These are phyloP conservation scores for Starmera amethionina DNA, from an alignment of 805 yeast species.

Conservation along the genomic window DNA sequence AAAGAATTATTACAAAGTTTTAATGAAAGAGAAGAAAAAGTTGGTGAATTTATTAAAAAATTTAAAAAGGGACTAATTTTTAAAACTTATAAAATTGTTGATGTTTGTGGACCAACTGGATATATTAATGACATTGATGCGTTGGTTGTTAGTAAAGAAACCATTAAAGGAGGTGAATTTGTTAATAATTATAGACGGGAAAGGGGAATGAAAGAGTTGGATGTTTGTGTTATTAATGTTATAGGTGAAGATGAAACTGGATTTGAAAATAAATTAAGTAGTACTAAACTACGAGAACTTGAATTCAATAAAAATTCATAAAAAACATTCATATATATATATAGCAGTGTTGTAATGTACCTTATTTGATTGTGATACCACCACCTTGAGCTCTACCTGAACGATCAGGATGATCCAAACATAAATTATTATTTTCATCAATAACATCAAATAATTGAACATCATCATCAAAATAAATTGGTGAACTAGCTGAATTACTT, in stretches of 20 bases:
- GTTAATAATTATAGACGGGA: slow-evolving; percentile 59
- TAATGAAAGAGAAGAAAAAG: slow-evolving; percentile 36
- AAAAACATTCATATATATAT: too few relatives aligned
- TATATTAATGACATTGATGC: slow-evolving; percentile 63
- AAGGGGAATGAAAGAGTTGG: slow-evolving; percentile 42
- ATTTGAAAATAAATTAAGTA: slow-evolving; percentile 71
- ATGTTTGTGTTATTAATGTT: slow-evolving; percentile 46
- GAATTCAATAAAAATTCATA: slow-evolving; percentile 7
- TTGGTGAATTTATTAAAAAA: slow-evolving; percentile 37
- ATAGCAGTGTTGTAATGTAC: too few relatives aligned
- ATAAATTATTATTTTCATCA: slow-evolving; percentile 44
- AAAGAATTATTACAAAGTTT: slow-evolving; percentile 54
- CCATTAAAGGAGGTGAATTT: slow-evolving; percentile 60
- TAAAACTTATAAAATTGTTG: slow-evolving; percentile 58
- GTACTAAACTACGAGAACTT: slow-evolving; percentile 61
- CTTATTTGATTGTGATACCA: slow-evolving; percentile 27
- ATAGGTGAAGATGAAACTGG: slow-evolving; percentile 50
- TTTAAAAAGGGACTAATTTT: slow-evolving; percentile 37
- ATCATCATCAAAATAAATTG: slow-evolving; percentile 40
- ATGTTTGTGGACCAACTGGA: slow-evolving; percentile 93
- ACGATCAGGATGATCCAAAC: slow-evolving; percentile 84
- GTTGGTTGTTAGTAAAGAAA: slow-evolving; percentile 73
- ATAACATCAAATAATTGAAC: slow-evolving; percentile 46
- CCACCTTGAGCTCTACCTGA: slow-evolving; percentile 51
- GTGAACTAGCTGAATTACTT: slow-evolving; percentile 19